A percentile compares a stretch with the other conserved stretches of the same genome.
phyloP scores from a whole-genome alignment of 805 yeast species.

The Pichia thaimueangensis region DNA sequence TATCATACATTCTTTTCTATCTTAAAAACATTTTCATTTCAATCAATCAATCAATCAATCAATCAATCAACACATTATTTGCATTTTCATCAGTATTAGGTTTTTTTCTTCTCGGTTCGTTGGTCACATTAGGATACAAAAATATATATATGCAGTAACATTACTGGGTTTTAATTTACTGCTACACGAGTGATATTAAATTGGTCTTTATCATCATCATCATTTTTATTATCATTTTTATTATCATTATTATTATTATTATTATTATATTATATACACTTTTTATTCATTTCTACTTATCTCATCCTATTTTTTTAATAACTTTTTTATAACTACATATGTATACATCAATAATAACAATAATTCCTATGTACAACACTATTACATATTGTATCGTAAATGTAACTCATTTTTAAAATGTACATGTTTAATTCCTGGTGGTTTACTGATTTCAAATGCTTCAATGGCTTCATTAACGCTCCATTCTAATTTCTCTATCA shows the following conservation, averaged over 20 bases:
- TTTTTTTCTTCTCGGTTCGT: no score
- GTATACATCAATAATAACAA: neutral
- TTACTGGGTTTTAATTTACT: no score
- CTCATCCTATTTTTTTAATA: no score
- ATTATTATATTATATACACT: neutral
- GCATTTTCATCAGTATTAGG: no score
- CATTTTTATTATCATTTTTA: neutral
- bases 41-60: no score
- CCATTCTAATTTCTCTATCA: slow-evolving; percentile 56
- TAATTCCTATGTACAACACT: neutral
- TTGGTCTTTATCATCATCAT: no score
- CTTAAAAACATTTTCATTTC: no score
- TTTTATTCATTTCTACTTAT: neutral
- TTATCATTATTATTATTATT: neutral
- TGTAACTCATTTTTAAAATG: slow-evolving; percentile 71
- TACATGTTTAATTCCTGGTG: slow-evolving; percentile 72
- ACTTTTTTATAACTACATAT: neutral
- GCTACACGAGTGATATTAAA: no score
- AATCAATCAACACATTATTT: neutral
- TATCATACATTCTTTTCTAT: no score
- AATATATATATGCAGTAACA: no score
- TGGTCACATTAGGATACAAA: no score
- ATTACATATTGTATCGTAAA: slow-evolving; percentile 44
- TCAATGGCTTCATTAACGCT: slow-evolving; percentile 56
- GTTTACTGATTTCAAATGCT: slow-evolving; percentile 49